phyloP scores from a whole-genome alignment of 169 alveolate species.

The Nephromyces sp. region DNA sequence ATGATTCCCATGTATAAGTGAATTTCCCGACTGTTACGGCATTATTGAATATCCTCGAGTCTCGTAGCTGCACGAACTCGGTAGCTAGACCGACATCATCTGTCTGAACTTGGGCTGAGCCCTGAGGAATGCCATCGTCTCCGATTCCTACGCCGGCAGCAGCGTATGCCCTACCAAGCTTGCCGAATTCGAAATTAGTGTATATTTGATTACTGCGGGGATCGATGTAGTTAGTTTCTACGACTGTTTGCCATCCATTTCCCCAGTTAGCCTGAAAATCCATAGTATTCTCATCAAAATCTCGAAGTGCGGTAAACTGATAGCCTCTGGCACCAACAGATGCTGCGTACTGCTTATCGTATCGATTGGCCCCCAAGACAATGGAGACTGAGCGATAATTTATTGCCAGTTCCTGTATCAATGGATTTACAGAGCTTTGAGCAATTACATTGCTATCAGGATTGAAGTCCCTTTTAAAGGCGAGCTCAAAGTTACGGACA shows the following conservation, averaged over 20 bases:
- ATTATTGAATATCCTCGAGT: neutral
- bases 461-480: conserved; percentile 4
- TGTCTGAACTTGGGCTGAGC: conserved; percentile 6
- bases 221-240: conserved; percentile 5
- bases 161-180: conserved; percentile 13
- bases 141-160: conserved; percentile 17
- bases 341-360: conserved; percentile 14
- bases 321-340: conserved; percentile 10
- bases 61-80: conserved; percentile 2
- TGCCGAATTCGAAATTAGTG: conserved; percentile 13
- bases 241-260: conserved; percentile 12
- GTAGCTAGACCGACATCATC: neutral
- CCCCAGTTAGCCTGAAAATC: conserved; percentile 28
- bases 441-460: neutral
- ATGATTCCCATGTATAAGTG: conserved; percentile 23
- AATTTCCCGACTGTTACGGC: conserved; percentile 14
- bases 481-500: conserved; percentile 9
- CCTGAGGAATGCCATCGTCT: conserved; percentile 14
- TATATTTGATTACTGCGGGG: neutral
- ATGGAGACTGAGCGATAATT: conserved; percentile 5
- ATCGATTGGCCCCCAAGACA: conserved; percentile 7
- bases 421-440: neutral
- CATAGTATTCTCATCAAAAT: conserved; percentile 4
- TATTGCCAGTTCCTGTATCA: conserved; percentile 10
- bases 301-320: conserved; percentile 15